phyloP scores from a whole-genome alignment of 2,329 filamentous ascomycete species.

The Hymenoscyphus salicellus region DNA sequence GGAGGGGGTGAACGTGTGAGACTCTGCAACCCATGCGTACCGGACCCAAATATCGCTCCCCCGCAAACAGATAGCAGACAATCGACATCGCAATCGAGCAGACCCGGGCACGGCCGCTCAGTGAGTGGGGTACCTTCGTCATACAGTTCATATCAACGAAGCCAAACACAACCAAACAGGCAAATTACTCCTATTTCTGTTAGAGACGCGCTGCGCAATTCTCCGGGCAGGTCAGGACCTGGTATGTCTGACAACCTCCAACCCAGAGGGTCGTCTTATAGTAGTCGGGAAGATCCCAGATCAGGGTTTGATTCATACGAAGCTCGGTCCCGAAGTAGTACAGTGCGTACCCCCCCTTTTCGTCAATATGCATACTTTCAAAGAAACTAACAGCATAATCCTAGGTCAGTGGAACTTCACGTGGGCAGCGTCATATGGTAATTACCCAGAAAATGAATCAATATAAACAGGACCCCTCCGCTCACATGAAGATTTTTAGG shows the following conservation, averaged over 20 bases:
- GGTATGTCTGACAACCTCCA: constrained; percentile 7
- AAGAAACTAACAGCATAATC: constrained; percentile 3
- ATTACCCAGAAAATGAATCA: not conserved
- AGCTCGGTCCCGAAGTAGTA: constrained; percentile 30
- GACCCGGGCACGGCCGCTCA: constrained; percentile 20
- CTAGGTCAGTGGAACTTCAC: constrained; percentile 13
- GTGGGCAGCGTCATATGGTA: constrained; percentile 12
- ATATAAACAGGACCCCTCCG: not conserved
- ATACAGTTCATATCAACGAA: constrained; percentile 12
- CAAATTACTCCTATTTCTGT: constrained; percentile 10
- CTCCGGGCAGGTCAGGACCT: constrained; percentile 12
- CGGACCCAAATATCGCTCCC: constrained; percentile 62
- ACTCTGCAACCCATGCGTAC: constrained; percentile 70
- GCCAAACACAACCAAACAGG: constrained; percentile 5
- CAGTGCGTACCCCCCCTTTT: constrained; percentile 23
- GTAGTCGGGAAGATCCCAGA: constrained; percentile 14
- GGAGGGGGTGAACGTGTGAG: constrained; percentile 67
- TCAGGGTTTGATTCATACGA: constrained; percentile 15
- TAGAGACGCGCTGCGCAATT: constrained; percentile 9
- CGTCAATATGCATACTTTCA: not conserved
- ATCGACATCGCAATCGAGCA: constrained; percentile 10
- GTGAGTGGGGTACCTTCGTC: constrained; percentile 19
- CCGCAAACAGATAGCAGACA: constrained; percentile 36
- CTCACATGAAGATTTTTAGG: not conserved
- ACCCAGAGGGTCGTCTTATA: constrained; percentile 14